Conservation (phyloP, 441 rosid genomes). For the Omphalea diandra region DNA sequence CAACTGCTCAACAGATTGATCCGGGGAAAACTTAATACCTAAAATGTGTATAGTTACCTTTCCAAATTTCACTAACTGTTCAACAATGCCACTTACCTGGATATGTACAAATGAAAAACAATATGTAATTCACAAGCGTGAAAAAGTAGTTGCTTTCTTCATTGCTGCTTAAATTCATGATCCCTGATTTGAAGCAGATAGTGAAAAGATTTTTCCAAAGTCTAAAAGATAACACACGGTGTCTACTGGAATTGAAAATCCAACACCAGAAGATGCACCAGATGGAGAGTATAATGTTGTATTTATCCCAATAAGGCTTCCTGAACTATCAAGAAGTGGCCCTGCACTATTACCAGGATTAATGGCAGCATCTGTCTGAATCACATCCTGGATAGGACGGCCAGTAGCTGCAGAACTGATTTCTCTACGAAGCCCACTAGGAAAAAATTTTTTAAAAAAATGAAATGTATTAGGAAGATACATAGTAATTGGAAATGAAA, state of each 20-base stretch:
- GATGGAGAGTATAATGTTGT: constrained; percentile 98
- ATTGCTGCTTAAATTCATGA: not conserved
- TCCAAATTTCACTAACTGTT: constrained; percentile 84
- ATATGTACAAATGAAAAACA: constrained; percentile 21
- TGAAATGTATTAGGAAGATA: not conserved
- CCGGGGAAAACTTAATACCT: constrained; percentile 97
- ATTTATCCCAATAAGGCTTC: constrained; percentile 89
- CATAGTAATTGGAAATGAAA: not conserved
- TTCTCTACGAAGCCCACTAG: constrained; percentile 92
- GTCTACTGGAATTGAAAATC: constrained; percentile 97
- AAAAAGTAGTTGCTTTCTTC: not conserved
- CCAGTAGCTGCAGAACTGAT: constrained; percentile 99
- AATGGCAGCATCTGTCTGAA: constrained; percentile 97
- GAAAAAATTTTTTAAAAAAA: constrained; percentile 16
- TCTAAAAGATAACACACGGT: constrained; percentile 84
- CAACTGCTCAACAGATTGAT: constrained; percentile 95
- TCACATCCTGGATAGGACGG: constrained; percentile 99
- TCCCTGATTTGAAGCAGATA: not conserved
- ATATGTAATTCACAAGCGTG: too few relatives aligned
- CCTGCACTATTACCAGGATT: constrained; percentile 99
- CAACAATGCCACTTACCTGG: constrained; percentile 90
- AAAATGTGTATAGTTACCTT: constrained; percentile 90
- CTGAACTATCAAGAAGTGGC: constrained; percentile 93
- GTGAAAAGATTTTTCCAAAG: constrained; percentile 11
- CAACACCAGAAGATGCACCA: constrained; percentile 98